Evolutionary conservation across 2,329 filamentous ascomycete species (phyloP), one percentile per base, ranked within the genome.

Genomic region (Penicillium paneum): DNA sequence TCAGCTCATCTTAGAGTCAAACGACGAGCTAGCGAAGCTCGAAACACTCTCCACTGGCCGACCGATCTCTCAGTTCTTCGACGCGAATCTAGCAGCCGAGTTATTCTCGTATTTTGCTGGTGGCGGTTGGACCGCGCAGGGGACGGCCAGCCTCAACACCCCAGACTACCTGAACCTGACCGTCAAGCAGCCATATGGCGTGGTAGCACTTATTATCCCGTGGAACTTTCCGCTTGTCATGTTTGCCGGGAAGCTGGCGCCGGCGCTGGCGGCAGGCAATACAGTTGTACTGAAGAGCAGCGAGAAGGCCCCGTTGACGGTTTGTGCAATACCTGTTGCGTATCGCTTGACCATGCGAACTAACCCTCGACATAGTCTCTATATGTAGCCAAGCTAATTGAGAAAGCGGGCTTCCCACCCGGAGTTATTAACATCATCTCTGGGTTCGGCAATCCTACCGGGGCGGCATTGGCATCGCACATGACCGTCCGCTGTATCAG

Each of bases 241-340:
- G 57, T 73, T 80, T 28, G 71, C 68, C 0, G 67, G 69, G 69
- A 87, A 87, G 69, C 71, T 84, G 32, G 83, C 81, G 2, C 83
- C 84, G 0, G 84, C 83, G 0, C 72, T 87, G 29, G 82, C 83
- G 1, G 78, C 79, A 42, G 83, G 83, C 34, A 86, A 86, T 64
- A 81, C 78, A 21, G 79, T 87, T 38, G 70, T 87, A 2, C 67
- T 87, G 29, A 87, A 88, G 71, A 81, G 82, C 10, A 83, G 80
- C 55, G 84, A 88, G 71, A 79, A 84, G 61, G 82, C 84, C 0
- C 85, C 85, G 0, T 68, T 88, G 48, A 82, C 81, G 2, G 80
- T 81, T 59, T 63, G 70, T 61, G 21, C 21, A 19, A 26, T 8
- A 29, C 44, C 7, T 19, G 11, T 11, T 13, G 24, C 6, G 1